Conservation (phyloP, 1,284 basidiomycete genomes). For the Ganoderma multipileum region DNA sequence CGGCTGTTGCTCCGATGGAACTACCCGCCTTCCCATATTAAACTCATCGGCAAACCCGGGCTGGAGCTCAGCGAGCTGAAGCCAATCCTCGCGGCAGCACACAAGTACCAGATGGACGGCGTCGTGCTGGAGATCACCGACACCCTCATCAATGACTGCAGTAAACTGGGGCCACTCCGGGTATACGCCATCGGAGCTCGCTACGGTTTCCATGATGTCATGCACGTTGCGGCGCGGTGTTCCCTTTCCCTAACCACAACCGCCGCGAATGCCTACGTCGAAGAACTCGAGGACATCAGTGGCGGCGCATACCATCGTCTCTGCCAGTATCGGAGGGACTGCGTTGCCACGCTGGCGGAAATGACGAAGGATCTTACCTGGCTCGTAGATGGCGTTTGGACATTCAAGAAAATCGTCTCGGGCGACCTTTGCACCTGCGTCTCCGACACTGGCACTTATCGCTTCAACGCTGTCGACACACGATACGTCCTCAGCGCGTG, state of each 20-base stretch:
- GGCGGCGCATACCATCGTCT: conserved; percentile 21
- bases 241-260: neutral
- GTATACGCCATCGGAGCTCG: conserved; percentile 8
- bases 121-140: neutral
- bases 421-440: neutral
- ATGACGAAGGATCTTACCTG: conserved; percentile 11
- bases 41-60: neutral
- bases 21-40: conserved; percentile 6
- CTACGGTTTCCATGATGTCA: neutral
- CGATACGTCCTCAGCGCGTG: neutral
- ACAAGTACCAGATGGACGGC: conserved; percentile 14
- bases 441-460: neutral
- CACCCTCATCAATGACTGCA: neutral
- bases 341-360: conserved; percentile 8
- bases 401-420: neutral
- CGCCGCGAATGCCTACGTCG: conserved; percentile 13
- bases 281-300: conserved; percentile 24
- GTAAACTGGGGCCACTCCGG: conserved; percentile 6
- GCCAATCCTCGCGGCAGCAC: conserved; percentile 7
- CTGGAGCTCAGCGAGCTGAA: neutral
- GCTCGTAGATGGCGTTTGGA: neutral
- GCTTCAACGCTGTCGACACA: neutral
- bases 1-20: conserved; percentile 2
- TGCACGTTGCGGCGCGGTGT: neutral
- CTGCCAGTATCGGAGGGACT: conserved; percentile 13